Conservation (phyloP, 768 basidiomycete genomes). For the Lentinula edodes region DNA sequence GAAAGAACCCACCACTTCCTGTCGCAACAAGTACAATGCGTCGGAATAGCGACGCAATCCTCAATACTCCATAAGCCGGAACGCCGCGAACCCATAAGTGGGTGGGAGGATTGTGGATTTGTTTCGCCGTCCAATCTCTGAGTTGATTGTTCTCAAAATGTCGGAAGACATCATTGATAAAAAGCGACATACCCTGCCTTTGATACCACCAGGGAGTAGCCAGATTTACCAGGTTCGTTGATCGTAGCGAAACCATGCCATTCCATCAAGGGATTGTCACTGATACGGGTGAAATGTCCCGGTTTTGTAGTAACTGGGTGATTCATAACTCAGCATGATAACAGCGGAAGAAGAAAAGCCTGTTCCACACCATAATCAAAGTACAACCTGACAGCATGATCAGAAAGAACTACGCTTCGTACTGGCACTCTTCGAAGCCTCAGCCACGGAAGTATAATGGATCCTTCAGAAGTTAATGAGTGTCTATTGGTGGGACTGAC, state of each 20-base stretch:
- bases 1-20: slow-evolving; percentile 30
- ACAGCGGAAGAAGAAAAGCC: background rate
- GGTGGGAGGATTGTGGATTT: slow-evolving; percentile 48
- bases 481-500: background rate
- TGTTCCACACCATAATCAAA: slow-evolving; percentile 49
- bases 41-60: slow-evolving; percentile 50
- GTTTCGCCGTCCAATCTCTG: slow-evolving; percentile 48
- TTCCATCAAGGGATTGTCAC: slow-evolving; percentile 45
- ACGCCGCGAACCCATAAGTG: slow-evolving; percentile 55
- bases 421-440: slow-evolving; percentile 52
- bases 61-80: slow-evolving; percentile 49
- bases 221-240: slow-evolving; percentile 38
- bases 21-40: slow-evolving; percentile 55
- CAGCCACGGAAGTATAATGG: slow-evolving; percentile 57
- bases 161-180: background rate
- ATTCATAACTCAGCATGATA: background rate
- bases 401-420: slow-evolving; percentile 44
- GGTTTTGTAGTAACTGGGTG: slow-evolving; percentile 35
- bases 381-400: slow-evolving; percentile 52
- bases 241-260: slow-evolving; percentile 59
- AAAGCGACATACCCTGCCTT: slow-evolving; percentile 32
- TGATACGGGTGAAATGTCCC: slow-evolving; percentile 41
- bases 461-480: slow-evolving; percentile 20
- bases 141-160: background rate
- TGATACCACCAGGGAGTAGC: slow-evolving; percentile 53